Conservation (phyloP, 352 stramenopile genomes). For the Stramenopiles sp. region DNA sequence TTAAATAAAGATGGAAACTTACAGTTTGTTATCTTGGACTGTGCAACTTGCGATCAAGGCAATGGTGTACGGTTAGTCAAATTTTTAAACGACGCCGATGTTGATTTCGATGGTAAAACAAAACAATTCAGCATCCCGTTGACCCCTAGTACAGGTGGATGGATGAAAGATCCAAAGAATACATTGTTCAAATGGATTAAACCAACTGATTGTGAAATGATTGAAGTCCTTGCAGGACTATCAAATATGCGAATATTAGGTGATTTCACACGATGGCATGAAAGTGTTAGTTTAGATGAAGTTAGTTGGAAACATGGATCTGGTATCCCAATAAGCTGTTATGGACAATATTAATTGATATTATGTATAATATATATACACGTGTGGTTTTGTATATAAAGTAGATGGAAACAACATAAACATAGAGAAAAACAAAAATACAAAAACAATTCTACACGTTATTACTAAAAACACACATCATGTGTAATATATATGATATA, state of each 20-base stretch:
- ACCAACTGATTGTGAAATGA: constrained; percentile 55
- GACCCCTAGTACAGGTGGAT: constrained; percentile 48
- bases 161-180: constrained; percentile 71
- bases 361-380: too few species aligned
- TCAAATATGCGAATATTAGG: constrained; percentile 56
- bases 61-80: constrained; percentile 53
- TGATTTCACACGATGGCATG: constrained; percentile 65
- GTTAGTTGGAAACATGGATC: constrained; percentile 40
- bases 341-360: too few species aligned
- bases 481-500: too few species aligned
- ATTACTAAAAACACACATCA: too few species aligned
- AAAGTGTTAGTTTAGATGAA: constrained; percentile 61
- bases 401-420: too few species aligned
- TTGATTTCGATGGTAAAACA: constrained; percentile 48
- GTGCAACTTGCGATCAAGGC: constrained; percentile 48
- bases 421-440: too few species aligned
- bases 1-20: constrained; percentile 38
- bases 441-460: too few species aligned
- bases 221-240: constrained; percentile 55
- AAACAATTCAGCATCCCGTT: constrained; percentile 54
- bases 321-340: constrained; percentile 27
- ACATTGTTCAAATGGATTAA: constrained; percentile 40
- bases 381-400: too few species aligned
- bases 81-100: constrained; percentile 41
- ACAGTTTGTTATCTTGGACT: constrained; percentile 58